Evolutionary conservation across 805 yeast species (phyloP), one percentile per base, ranked within the genome.

Genomic region (Wickerhamomyces chambardii): DNA sequence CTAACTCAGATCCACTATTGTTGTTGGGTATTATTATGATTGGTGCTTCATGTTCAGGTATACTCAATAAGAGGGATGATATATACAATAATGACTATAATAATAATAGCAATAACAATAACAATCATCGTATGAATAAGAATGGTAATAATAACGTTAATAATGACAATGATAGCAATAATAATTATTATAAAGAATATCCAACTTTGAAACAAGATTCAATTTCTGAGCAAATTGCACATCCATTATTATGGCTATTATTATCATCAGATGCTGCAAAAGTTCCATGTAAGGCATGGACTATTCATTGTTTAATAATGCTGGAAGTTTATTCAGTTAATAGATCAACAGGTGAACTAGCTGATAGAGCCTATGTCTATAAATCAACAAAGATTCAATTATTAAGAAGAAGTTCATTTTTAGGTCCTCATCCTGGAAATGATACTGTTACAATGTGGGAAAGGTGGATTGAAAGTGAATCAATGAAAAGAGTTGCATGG

Each of bases 301-400:
- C 70, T 2, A 51, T 71, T 21, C 76, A 71, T 40, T 58, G 70
- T 40, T 55, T 71, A 32, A 57, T 64, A 40, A 48, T 71, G 33
- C 45, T 71, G 24, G 76, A 71, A 42, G 64, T 66, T 58, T 59
- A 59, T 36, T 76, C 70, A 40, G 66, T 68, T 46, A 66, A 65
- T 32, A 63, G 58, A 36, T 51, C 68, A 4, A 55, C 62, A 30
- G 51, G 75, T 42, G 44, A 50, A 4, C 55, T 68, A 58, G 74
- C 68, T 41, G 76, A 71, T 48, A 45, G 77, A 31, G 73, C 68
- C 1, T 70, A 68, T 37, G 48, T 71, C 10, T 73, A 70, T 42
- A 73, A 68, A 44, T 74, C 72, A 1, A 63, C 73, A 3, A 70
- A 70, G 4, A 70, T 69, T 14, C 76, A 71, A 42, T 51, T 71